phyloP scores from a whole-genome alignment of 1,284 basidiomycete species.

The Cutaneotrichosporon mucoides region DNA sequence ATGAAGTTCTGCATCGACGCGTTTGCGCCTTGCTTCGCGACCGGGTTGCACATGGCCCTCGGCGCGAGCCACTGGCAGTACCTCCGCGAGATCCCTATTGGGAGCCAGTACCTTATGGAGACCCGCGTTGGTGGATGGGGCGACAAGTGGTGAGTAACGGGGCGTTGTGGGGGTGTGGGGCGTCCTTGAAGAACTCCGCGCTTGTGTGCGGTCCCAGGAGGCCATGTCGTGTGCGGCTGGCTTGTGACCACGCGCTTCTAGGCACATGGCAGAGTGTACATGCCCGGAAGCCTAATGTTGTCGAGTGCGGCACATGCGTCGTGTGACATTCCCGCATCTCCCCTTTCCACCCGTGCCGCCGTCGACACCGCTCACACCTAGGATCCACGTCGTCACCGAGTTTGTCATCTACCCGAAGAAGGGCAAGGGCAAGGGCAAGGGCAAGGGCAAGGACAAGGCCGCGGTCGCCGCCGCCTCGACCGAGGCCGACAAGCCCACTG shows the following conservation, averaged over 20 bases:
- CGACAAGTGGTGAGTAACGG: conserved; percentile 67
- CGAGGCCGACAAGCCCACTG: conserved; percentile 11
- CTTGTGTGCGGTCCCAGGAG: no score
- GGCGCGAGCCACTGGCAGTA: conserved; percentile 71
- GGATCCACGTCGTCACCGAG: conserved; percentile 63
- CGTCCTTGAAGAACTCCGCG: no score
- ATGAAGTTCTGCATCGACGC: conserved; percentile 54
- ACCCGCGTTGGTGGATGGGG: conserved; percentile 69
- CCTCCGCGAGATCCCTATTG: conserved; percentile 72
- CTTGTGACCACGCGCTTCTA: no score
- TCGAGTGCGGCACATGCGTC: no score
- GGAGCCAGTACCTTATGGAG: conserved; percentile 65
- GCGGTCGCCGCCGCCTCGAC: conserved; percentile 3
- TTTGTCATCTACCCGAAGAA: conserved; percentile 60
- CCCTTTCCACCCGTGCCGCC: neutral
- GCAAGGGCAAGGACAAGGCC: conserved; percentile 49
- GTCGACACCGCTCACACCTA: conserved; percentile 8
- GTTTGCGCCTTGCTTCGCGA: conserved; percentile 62
- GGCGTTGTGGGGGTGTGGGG: no score
- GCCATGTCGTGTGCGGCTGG: no score
- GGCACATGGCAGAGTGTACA: no score
- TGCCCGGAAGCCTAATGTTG: no score
- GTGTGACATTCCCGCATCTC: no score
- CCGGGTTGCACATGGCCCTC: conserved; percentile 65
- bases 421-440: conserved; percentile 48